Percentiles rank a stretch among this genome's conserved stretches.
Conservation (phyloP, 2,329 filamentous ascomycete genomes). For the Penicillium sclerotiorum region DNA sequence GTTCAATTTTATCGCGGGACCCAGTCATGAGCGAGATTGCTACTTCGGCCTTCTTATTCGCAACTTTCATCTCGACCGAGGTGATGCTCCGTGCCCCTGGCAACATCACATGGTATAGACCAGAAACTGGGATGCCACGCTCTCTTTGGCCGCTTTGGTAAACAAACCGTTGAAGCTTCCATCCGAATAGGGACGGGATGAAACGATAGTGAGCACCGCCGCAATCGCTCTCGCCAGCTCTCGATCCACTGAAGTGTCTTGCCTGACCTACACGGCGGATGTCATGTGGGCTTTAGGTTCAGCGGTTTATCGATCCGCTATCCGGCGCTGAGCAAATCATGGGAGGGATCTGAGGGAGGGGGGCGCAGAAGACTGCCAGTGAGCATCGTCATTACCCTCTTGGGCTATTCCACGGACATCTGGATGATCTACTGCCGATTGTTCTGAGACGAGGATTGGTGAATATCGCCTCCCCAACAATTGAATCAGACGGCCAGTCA, state of each 20-base stretch:
- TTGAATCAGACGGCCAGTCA: conserved; percentile 16
- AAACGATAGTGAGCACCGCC: conserved; percentile 24
- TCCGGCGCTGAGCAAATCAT: conserved; percentile 29
- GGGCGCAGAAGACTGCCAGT: too few relatives aligned
- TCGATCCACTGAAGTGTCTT: conserved; percentile 25
- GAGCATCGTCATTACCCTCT: too few relatives aligned
- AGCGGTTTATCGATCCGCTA: conserved; percentile 38
- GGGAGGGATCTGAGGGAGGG: conserved; percentile 5
- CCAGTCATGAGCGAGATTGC: conserved; percentile 19
- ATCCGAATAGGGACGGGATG: conserved; percentile 9
- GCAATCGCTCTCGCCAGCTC: conserved; percentile 16
- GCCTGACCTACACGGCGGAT: conserved; percentile 23
- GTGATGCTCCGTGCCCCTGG: conserved; percentile 15
- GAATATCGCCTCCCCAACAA: conserved; percentile 3
- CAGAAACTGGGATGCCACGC: conserved; percentile 13
- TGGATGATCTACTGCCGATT: conserved; percentile 23
- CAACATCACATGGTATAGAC: conserved; percentile 12
- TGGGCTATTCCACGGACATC: too few relatives aligned
- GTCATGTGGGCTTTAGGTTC: conserved; percentile 40
- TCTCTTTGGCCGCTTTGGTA: conserved; percentile 21
- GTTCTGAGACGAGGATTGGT: conserved; percentile 6
- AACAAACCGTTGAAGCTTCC: conserved; percentile 19
- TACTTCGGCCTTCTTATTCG: conserved; percentile 15
- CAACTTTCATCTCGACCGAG: conserved; percentile 10
- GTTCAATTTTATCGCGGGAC: not conserved